These are phyloP conservation scores for Salisapilia sapeloensis DNA, from an alignment of 352 stramenopile genomes.

Conservation along the genomic window DNA sequence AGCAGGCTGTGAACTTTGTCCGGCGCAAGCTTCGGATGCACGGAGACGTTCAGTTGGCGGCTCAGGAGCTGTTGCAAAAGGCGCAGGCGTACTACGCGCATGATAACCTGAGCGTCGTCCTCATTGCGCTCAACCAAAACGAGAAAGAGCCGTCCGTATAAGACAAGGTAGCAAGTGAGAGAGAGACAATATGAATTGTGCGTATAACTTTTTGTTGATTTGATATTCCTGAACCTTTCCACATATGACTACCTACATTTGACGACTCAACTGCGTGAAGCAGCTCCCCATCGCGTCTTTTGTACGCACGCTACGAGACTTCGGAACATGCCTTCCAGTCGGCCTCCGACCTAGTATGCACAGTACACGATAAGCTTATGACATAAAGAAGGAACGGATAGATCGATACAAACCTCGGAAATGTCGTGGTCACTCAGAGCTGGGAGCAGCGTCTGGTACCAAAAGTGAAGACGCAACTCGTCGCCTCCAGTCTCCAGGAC, in stretches of 20 bases:
- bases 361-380: neutral
- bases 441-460: conserved; percentile 12
- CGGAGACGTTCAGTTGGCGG: conserved; percentile 78
- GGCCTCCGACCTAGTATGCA: conserved; percentile 1
- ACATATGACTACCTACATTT: neutral
- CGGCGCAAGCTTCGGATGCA: conserved; percentile 72
- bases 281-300: neutral
- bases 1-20: conserved; percentile 85
- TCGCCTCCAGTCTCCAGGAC: conserved; percentile 9
- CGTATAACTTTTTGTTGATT: conserved; percentile 6
- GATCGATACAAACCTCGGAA: conserved; percentile 2
- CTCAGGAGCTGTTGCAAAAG: conserved; percentile 78
- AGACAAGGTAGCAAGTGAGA: too few species aligned
- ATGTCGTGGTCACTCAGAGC: conserved; percentile 1
- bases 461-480: conserved; percentile 6
- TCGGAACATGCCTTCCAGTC: conserved; percentile 4
- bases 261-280: neutral
- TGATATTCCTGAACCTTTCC: conserved; percentile 6
- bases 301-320: conserved; percentile 3
- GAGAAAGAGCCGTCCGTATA: conserved; percentile 7
- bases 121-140: conserved; percentile 71
- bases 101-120: conserved; percentile 84
- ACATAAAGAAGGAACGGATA: neutral
- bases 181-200: neutral
- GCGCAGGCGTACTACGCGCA: conserved; percentile 79